Percentiles rank a stretch among this genome's conserved stretches.
These are phyloP conservation scores for Pleurotus tuber-regium DNA, from an alignment of 768 basidiomycete genomes.

Conservation along the genomic window DNA sequence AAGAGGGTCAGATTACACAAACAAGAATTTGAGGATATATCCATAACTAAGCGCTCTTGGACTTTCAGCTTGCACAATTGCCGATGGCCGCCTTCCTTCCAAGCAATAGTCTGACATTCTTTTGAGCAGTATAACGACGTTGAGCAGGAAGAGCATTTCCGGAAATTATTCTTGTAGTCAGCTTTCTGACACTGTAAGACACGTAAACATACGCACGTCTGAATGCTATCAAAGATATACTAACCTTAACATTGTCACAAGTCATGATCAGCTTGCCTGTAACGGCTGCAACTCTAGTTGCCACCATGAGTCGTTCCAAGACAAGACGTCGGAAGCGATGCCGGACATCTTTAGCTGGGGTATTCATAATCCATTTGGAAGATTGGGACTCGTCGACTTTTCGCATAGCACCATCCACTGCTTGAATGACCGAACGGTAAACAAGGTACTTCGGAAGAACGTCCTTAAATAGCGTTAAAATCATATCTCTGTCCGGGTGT, in stretches of 20 bases:
- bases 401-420: conserved; percentile 25
- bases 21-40: neutral
- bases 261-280: conserved; percentile 27
- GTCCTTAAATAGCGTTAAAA: conserved; percentile 22
- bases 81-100: conserved; percentile 36
- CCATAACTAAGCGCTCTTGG: conserved; percentile 30
- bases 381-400: conserved; percentile 22
- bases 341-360: conserved; percentile 25
- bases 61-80: conserved; percentile 36
- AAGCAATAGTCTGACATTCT: conserved; percentile 32
- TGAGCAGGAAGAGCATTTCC: conserved; percentile 31
- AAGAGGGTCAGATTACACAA: neutral
- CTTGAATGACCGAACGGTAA: conserved; percentile 33
- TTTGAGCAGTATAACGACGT: conserved; percentile 37
- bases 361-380: conserved; percentile 16
- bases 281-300: conserved; percentile 20
- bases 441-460: conserved; percentile 34
- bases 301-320: conserved; percentile 22
- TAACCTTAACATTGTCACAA: conserved; percentile 35
- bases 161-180: conserved; percentile 30
- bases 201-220: neutral
- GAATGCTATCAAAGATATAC: neutral
- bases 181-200: conserved; percentile 31
- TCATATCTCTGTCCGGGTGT: conserved; percentile 25
- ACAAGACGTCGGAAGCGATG: conserved; percentile 24